Evolutionary conservation across 2,329 filamentous ascomycete genomes (phyloP), one percentile per base, ranked within the genome.

Genomic region (Byssochlamys sp.): DNA sequence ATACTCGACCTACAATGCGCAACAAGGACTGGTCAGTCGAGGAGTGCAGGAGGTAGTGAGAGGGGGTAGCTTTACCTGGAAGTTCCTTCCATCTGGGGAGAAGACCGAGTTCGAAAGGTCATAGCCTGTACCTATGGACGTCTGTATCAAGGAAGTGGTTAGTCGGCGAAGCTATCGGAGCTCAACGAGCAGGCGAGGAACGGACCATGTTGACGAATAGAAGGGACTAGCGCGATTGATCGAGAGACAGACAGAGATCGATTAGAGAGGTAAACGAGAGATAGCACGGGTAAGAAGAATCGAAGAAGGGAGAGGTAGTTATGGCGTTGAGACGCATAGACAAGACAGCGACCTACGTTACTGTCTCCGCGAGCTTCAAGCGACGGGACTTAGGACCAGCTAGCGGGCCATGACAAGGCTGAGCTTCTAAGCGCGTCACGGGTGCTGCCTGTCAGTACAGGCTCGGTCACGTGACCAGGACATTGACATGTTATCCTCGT

Each of bases 41-140:
- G 31, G n/a, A 2, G 29, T n/a, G 2, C 6, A 14, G 49, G 35
- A 24, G 12, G 25, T 2, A 11, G 19, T 24, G 14, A 35, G 10
- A 24, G 14, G 56, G 39, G 26, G n/a, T 12, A 25, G 31, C 4
- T 19, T 61, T 72, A 95, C 90, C 78, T 99, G 94, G 77, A 99
- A 99, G 77, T 99, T 99, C 68, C 94, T 89, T 73, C 94, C 94
- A 79, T 99, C 94, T 65, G 94, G 94, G 53, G 94, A 97, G 83
- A 97, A 99, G 81, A 97, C 95, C 71, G 94, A 97, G 84, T 99
- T 99, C 75, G 90, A 90, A 70, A 99, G 88, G 85, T 99, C 94
- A 80, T 99, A 99, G 72, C 94, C 94, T 70, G 94, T 99, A 73
- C 94, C 94, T 88, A 99, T 99, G 73, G 94, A 99, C 71, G 94